Conservation (phyloP, 192 early-diverging fungal genomes). For the Pilobolus umbonatus region DNA sequence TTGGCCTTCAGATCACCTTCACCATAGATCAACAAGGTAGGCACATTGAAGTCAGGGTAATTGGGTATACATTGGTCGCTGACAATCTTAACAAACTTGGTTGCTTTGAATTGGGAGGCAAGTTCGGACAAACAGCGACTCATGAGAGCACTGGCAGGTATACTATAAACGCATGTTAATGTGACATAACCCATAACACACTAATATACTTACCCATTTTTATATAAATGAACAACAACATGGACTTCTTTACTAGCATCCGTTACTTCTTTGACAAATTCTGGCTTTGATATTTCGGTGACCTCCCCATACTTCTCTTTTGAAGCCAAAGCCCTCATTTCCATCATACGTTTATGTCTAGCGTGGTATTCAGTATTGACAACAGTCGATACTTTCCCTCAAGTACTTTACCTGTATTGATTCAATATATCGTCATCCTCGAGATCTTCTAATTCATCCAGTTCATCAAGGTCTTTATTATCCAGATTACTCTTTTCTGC, state of each 20-base stretch:
- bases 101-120: constrained; percentile 70
- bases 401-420: constrained; percentile 59
- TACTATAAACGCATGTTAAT: constrained; percentile 25
- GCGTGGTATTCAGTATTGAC: background rate
- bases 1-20: constrained; percentile 82
- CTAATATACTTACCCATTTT: constrained; percentile 44
- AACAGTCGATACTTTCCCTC: background rate
- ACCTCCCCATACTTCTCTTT: constrained; percentile 85
- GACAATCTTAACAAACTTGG: constrained; percentile 93
- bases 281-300: constrained; percentile 85
- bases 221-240: constrained; percentile 63
- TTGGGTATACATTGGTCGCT: constrained; percentile 92
- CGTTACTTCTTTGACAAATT: constrained; percentile 85
- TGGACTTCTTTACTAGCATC: constrained; percentile 76
- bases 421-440: constrained; percentile 84
- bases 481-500: constrained; percentile 58
- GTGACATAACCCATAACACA: background rate
- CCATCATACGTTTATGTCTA: constrained; percentile 77
- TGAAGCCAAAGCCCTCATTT: constrained; percentile 67
- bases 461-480: constrained; percentile 68
- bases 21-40: constrained; percentile 89
- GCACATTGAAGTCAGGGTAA: constrained; percentile 87
- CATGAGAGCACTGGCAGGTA: constrained; percentile 85
- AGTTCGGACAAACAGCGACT: constrained; percentile 67
- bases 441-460: constrained; percentile 91